A percentile compares a stretch with the other conserved stretches of the same genome.
Conservation (phyloP, 2,329 filamentous ascomycete species). For the Ceratocystis variospora region DNA sequence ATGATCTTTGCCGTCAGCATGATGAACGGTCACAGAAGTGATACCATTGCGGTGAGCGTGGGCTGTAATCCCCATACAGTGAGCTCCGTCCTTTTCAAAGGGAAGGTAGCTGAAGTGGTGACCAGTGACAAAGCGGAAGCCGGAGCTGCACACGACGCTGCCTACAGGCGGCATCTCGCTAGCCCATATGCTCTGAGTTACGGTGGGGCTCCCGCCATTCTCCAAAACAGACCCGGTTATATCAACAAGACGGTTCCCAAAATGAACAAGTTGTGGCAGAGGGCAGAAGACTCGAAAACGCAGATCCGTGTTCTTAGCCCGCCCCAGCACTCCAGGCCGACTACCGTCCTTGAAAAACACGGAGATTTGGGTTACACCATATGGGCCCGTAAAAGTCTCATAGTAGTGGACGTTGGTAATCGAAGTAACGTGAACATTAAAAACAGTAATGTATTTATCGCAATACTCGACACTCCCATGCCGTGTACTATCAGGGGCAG, state of each 20-base stretch:
- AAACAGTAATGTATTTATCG: not conserved
- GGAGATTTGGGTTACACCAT: not conserved
- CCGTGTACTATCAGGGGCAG: not conserved
- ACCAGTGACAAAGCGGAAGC: not conserved
- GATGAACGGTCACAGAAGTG: not conserved
- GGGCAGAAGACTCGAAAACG: not conserved
- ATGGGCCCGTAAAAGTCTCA: not conserved
- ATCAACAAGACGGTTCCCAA: not conserved
- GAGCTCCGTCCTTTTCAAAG: not conserved
- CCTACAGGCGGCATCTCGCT: slow-evolving; percentile 1
- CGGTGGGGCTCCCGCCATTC: not conserved
- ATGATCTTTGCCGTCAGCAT: not conserved
- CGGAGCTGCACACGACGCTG: not conserved
- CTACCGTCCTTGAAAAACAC: not conserved
- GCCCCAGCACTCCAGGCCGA: not conserved
- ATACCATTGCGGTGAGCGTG: not conserved
- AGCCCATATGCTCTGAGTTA: not conserved
- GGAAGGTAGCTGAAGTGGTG: slow-evolving; percentile 8
- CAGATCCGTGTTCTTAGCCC: not conserved
- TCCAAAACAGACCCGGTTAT: not conserved
- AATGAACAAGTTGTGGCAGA: not conserved
- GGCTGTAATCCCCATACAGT: slow-evolving; percentile 1
- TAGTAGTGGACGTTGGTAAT: not conserved
- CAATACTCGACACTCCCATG: not conserved
- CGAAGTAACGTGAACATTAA: not conserved